Conservation (phyloP, 352 stramenopile species). For the Phytophthora fragariae region DNA sequence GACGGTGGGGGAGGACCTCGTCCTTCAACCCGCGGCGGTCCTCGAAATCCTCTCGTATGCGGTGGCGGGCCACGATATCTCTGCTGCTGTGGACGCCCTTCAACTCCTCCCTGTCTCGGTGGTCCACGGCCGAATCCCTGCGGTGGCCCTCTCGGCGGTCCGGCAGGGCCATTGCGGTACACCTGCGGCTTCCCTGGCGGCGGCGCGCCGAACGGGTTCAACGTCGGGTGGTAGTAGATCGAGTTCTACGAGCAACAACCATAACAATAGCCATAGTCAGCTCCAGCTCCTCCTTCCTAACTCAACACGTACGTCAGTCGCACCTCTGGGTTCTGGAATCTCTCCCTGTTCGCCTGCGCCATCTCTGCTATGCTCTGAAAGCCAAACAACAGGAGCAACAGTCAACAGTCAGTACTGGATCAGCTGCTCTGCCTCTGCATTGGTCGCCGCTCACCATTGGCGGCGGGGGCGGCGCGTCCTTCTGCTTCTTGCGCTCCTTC, state of each 20-base stretch:
- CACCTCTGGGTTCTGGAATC: conserved; percentile 75
- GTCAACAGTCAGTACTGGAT: background rate
- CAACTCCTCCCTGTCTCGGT: conserved; percentile 17
- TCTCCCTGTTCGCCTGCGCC: conserved; percentile 60
- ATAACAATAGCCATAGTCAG: background rate
- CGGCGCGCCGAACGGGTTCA: conserved; percentile 80
- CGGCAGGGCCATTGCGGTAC: conserved; percentile 45
- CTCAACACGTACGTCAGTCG: conserved; percentile 4
- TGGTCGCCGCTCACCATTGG: conserved; percentile 38
- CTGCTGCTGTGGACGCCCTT: conserved; percentile 20
- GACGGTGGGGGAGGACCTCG: conserved; percentile 7
- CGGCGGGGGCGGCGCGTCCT: conserved; percentile 34
- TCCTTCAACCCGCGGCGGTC: background rate
- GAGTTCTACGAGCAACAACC: conserved; percentile 56
- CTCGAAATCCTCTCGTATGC: conserved; percentile 2
- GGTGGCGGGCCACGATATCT: conserved; percentile 16
- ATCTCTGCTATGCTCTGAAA: conserved; percentile 64
- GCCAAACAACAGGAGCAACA: conserved; percentile 2
- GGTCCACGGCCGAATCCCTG: background rate
- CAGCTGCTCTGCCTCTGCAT: background rate
- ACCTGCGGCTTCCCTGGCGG: conserved; percentile 69
- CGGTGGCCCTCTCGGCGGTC: conserved; percentile 7
- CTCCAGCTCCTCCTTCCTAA: background rate
- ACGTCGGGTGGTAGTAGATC: conserved; percentile 82
- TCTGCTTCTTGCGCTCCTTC: conserved; percentile 48